These are phyloP conservation scores for Pythium periplocum DNA, from an alignment of 352 stramenopile genomes.

Conservation along the genomic window DNA sequence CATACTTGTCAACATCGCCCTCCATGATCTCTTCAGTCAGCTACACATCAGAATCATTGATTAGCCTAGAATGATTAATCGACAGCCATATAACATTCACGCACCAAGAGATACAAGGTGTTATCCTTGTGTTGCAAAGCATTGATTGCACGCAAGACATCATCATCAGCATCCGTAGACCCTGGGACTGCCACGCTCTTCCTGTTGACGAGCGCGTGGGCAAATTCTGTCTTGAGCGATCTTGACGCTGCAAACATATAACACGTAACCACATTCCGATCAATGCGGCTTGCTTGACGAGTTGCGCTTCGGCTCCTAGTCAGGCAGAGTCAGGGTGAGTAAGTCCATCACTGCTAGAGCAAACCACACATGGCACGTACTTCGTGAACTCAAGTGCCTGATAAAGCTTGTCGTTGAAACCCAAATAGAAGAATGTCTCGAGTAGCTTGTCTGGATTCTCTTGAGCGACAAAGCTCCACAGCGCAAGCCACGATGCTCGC, in stretches of 20 bases:
- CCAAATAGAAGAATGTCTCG: constrained; percentile 77
- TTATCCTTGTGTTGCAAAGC: constrained; percentile 41
- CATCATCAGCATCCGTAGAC: constrained; percentile 14
- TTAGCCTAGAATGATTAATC: neutral
- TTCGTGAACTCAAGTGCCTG: constrained; percentile 64
- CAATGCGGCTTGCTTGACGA: constrained; percentile 46
- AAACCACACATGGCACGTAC: constrained; percentile 18
- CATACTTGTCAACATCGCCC: constrained; percentile 62
- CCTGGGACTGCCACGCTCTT: constrained; percentile 13
- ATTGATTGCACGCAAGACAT: constrained; percentile 53
- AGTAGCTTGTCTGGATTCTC: constrained; percentile 72
- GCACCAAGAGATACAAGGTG: constrained; percentile 64
- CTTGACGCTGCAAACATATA: constrained; percentile 49
- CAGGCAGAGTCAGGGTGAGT: no score
- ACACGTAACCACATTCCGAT: constrained; percentile 68
- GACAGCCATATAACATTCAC: constrained; percentile 1
- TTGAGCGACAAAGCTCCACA: constrained; percentile 68
- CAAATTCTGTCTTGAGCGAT: constrained; percentile 49
- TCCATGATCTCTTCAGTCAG: constrained; percentile 58
- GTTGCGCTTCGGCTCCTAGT: constrained; percentile 47
- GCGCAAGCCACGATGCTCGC: constrained; percentile 55
- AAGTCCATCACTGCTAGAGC: no score
- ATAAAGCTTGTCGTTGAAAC: constrained; percentile 71
- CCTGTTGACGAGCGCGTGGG: constrained; percentile 42
- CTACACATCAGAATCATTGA: constrained; percentile 18